These are phyloP conservation scores for Tricholoma bakamatsutake DNA, from an alignment of 768 basidiomycete genomes.

Conservation along the genomic window DNA sequence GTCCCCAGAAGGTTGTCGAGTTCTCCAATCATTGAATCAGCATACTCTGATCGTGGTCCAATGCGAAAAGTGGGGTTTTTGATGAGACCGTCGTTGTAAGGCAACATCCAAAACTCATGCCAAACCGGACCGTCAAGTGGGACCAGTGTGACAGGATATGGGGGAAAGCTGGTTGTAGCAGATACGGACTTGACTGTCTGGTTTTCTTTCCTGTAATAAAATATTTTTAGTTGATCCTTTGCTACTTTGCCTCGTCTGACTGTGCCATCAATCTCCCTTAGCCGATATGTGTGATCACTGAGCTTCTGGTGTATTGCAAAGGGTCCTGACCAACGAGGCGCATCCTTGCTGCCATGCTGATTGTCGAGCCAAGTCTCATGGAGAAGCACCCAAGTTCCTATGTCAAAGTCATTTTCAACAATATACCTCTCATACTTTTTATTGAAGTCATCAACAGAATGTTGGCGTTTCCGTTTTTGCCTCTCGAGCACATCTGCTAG, in stretches of 20 bases:
- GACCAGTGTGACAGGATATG: neutral
- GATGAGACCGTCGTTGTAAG: neutral
- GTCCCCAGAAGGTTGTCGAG: too few species aligned
- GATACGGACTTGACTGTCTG: conserved; percentile 12
- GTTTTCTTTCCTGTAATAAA: conserved; percentile 7
- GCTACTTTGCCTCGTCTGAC: conserved; percentile 12
- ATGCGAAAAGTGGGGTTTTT: neutral
- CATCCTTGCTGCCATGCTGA: conserved; percentile 24
- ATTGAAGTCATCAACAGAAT: conserved; percentile 19
- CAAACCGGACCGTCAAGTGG: neutral
- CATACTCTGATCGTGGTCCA: neutral
- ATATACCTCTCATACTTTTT: conserved; percentile 10
- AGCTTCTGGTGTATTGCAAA: conserved; percentile 18
- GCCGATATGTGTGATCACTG: conserved; percentile 2
- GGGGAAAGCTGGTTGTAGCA: neutral
- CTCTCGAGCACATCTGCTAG: conserved; percentile 8
- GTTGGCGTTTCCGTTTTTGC: conserved; percentile 3
- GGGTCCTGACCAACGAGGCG: conserved; percentile 23
- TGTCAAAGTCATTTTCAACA: conserved; percentile 14
- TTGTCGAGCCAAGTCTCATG: conserved; percentile 24
- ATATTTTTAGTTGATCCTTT: conserved; percentile 7
- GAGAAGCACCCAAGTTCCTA: conserved; percentile 24
- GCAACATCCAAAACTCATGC: neutral
- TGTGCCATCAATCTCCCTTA: conserved; percentile 14
- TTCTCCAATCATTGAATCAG: too few species aligned